Conservation (phyloP, 257 asterid genomes). For the Linaria vulgaris region DNA sequence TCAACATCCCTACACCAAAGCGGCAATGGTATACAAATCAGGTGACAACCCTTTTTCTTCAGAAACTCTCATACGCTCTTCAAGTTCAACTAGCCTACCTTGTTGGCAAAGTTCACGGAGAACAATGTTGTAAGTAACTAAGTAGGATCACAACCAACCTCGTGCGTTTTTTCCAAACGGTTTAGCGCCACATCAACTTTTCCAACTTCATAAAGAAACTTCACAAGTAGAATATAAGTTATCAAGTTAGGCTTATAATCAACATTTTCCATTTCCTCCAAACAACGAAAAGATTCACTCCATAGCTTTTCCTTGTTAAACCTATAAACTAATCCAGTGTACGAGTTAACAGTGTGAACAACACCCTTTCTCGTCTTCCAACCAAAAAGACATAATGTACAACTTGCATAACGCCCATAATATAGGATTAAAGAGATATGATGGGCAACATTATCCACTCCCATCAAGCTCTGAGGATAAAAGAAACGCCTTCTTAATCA, state of each 20-base stretch:
- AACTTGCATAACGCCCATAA: constrained; percentile 60
- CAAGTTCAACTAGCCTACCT: constrained; percentile 33
- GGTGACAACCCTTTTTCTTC: constrained; percentile 50
- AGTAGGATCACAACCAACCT: constrained; percentile 47
- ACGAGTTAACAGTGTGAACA: constrained; percentile 38
- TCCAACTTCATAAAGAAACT: constrained; percentile 53
- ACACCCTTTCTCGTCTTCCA: constrained; percentile 52
- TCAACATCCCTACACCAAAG: constrained; percentile 59
- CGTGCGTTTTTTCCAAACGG: constrained; percentile 46
- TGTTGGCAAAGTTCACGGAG: constrained; percentile 56
- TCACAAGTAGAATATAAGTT: constrained; percentile 49
- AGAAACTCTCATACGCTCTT: constrained; percentile 40
- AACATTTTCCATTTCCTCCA: constrained; percentile 42
- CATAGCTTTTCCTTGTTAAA: constrained; percentile 47
- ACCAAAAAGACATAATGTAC: constrained; percentile 49
- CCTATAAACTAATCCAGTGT: constrained; percentile 61
- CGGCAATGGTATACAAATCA: constrained; percentile 52
- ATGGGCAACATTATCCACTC: constrained; percentile 30
- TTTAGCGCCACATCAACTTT: constrained; percentile 44
- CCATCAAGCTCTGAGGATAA: constrained; percentile 32
- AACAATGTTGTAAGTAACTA: constrained; percentile 57
- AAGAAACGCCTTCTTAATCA: constrained; percentile 39
- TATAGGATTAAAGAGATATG: constrained; percentile 42
- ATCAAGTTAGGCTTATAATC: constrained; percentile 45
- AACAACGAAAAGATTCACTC: constrained; percentile 45